A percentile compares a stretch with the other conserved stretches of the same genome.
Evolutionary conservation across 106 monocot species (phyloP).

Genomic region (Dendrobium catenatum): DNA sequence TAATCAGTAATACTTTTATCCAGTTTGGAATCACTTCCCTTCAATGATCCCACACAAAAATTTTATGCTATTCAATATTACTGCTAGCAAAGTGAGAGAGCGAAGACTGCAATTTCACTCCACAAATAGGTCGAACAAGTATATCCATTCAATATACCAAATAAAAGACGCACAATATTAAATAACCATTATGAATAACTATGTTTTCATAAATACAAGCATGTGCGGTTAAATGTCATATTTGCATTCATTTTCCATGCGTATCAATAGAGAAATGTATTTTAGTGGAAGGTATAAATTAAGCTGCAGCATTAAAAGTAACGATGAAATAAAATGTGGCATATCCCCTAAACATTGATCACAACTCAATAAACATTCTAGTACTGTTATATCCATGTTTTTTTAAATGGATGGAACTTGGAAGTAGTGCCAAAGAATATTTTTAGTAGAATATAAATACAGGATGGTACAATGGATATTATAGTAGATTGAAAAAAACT

Average conservation of each 20-base stretch:
- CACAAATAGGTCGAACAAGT: background rate
- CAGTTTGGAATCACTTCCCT: background rate
- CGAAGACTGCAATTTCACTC: background rate
- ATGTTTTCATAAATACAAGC: background rate
- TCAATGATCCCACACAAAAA: background rate
- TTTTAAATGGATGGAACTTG: background rate
- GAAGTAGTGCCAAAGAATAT: background rate
- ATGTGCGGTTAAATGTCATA: background rate
- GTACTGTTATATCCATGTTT: background rate
- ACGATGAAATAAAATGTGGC: background rate
- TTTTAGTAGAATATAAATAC: background rate
- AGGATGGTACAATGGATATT: background rate
- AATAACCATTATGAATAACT: background rate
- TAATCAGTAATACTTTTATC: background rate
- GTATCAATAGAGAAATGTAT: background rate
- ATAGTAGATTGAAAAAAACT: background rate
- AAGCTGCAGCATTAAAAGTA: background rate
- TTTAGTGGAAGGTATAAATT: background rate
- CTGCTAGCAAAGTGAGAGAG: background rate
- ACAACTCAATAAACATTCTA: background rate
- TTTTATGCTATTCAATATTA: background rate
- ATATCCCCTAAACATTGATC: background rate
- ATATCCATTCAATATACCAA: background rate
- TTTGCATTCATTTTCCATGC: background rate
- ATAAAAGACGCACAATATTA: background rate